Percentiles rank a stretch among this genome's conserved stretches.
Evolutionary conservation across 2,329 filamentous ascomycete genomes (phyloP).

Genomic region (Colletotrichum camelliae): DNA sequence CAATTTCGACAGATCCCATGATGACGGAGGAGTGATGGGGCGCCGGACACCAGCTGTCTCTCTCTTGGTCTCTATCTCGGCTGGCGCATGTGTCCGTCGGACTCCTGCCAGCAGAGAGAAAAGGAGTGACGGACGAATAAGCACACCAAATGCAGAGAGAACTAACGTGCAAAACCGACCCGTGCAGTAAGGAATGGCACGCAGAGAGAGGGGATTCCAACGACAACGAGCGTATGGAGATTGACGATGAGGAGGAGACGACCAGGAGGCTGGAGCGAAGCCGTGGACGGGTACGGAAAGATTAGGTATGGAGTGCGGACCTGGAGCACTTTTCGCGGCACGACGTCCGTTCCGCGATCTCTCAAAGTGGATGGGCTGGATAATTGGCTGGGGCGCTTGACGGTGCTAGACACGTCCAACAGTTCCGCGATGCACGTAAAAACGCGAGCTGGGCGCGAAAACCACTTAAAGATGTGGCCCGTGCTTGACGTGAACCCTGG

Average conservation of each 20-base stretch:
- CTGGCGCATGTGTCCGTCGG: slow-evolving; percentile 9
- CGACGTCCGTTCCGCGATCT: not conserved
- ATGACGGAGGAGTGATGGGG: slow-evolving; percentile 26
- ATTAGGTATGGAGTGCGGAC: not conserved
- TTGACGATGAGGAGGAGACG: not conserved
- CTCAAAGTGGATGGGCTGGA: not conserved
- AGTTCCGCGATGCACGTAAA: slow-evolving; percentile 25
- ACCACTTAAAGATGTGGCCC: slow-evolving; percentile 23
- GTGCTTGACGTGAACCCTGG: slow-evolving; percentile 24
- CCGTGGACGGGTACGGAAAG: not conserved
- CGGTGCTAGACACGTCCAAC: slow-evolving; percentile 22
- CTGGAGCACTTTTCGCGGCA: slow-evolving; percentile 8
- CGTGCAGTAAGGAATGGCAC: not conserved
- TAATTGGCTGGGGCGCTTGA: slow-evolving; percentile 18
- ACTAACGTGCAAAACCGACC: not conserved
- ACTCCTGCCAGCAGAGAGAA: not conserved
- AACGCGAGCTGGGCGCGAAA: slow-evolving; percentile 24
- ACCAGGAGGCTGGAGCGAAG: not conserved
- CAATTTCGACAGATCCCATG: slow-evolving; percentile 45
- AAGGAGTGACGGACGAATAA: not conserved
- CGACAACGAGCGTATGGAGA: slow-evolving; percentile 5
- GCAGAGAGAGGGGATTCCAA: not conserved
- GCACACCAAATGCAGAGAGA: not conserved
- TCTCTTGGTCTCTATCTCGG: not conserved
- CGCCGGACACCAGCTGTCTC: slow-evolving; percentile 4